Percentiles rank a stretch among this genome's conserved stretches.
phyloP scores from a whole-genome alignment of 768 basidiomycete genomes.

The Mycena crocata region DNA sequence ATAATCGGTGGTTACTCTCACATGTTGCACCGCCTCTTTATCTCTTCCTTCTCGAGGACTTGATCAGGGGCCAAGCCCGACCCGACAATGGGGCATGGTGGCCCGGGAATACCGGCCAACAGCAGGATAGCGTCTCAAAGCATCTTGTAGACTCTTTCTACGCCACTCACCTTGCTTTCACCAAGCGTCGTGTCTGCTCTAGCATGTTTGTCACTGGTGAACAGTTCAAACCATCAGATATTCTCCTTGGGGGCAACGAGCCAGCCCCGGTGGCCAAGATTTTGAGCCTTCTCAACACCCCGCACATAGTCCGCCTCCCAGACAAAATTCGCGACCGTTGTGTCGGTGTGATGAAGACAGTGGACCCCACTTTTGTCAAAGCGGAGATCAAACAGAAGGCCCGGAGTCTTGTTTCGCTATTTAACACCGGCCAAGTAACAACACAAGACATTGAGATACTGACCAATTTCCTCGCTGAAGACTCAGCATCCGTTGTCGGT shows the following conservation, averaged over 20 bases:
- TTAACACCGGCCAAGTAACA: constrained; percentile 27
- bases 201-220: constrained; percentile 35
- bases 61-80: constrained; percentile 33
- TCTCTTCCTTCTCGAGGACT: constrained; percentile 49
- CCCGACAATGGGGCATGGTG: constrained; percentile 48
- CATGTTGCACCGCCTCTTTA: constrained; percentile 52
- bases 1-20: constrained; percentile 57
- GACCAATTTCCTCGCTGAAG: constrained; percentile 40
- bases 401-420: constrained; percentile 17
- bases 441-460: constrained; percentile 39
- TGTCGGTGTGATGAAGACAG: constrained; percentile 28
- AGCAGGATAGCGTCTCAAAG: constrained; percentile 31
- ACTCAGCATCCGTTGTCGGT: constrained; percentile 36
- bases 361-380: constrained; percentile 43
- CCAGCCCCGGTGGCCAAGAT: constrained; percentile 36
- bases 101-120: constrained; percentile 42
- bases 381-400: constrained; percentile 36
- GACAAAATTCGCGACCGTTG: constrained; percentile 35
- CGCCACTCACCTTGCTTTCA: constrained; percentile 36
- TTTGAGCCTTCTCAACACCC: constrained; percentile 37
- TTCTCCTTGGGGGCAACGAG: constrained; percentile 39
- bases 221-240: constrained; percentile 30
- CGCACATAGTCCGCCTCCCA: constrained; percentile 37
- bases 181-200: constrained; percentile 39
- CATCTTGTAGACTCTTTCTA: constrained; percentile 46